These are phyloP conservation scores for Collybia nuda DNA, from an alignment of 768 basidiomycete species.

Conservation along the genomic window DNA sequence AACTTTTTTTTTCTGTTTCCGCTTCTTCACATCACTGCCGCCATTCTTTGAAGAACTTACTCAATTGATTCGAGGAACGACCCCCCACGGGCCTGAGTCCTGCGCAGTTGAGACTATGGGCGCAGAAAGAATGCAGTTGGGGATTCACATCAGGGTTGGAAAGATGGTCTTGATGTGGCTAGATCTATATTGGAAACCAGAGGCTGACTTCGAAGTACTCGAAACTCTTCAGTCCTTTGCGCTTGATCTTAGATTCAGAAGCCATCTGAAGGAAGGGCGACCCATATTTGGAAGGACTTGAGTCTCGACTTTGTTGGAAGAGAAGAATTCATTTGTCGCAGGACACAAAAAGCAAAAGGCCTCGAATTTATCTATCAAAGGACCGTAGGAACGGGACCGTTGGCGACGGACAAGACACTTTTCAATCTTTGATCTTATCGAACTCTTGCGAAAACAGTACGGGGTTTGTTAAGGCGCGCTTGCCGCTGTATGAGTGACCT, in stretches of 20 bases:
- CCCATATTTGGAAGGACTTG: constrained; percentile 23
- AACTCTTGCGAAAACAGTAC: constrained; percentile 37
- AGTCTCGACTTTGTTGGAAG: constrained; percentile 23
- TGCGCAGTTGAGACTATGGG: constrained; percentile 33
- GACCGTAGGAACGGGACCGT: not conserved
- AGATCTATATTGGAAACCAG: constrained; percentile 64
- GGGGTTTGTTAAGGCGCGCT: constrained; percentile 24
- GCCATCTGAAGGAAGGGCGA: constrained; percentile 26
- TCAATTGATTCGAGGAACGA: constrained; percentile 49
- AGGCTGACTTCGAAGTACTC: constrained; percentile 44
- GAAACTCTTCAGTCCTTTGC: constrained; percentile 23
- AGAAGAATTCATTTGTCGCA: constrained; percentile 9
- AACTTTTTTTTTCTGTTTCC: constrained; percentile 71
- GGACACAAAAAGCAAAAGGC: constrained; percentile 12
- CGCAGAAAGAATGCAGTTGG: constrained; percentile 45
- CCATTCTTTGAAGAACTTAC: constrained; percentile 38
- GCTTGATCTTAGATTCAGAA: constrained; percentile 20
- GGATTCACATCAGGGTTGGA: constrained; percentile 57
- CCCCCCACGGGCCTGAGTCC: constrained; percentile 23
- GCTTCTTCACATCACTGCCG: constrained; percentile 57
- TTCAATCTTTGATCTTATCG: constrained; percentile 40
- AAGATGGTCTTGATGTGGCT: constrained; percentile 70
- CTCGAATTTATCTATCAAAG: constrained; percentile 8
- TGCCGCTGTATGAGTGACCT: not conserved
- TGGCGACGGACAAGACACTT: constrained; percentile 16